Evolutionary conservation across 1,284 basidiomycete genomes (phyloP).

Genomic region (Ceratorhiza oryzae-sativae): DNA sequence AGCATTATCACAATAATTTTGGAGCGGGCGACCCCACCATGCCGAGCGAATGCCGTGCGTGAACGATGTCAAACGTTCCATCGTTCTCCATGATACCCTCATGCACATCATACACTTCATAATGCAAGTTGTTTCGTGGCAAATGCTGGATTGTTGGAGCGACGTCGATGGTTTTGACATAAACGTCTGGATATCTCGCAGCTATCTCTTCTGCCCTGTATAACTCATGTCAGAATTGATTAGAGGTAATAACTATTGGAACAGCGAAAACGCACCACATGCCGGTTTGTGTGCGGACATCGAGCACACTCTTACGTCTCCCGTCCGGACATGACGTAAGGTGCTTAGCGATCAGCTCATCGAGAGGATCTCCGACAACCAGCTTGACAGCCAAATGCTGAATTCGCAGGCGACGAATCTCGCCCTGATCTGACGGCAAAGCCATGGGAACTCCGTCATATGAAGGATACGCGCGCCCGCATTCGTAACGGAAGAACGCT

Average conservation of each 20-base stretch:
- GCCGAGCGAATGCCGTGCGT: conserved; percentile 35
- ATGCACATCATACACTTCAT: conserved; percentile 42
- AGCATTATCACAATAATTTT: neutral
- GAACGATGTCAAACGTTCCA: conserved; percentile 40
- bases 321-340: neutral
- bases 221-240: neutral
- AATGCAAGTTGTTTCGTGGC: conserved; percentile 35
- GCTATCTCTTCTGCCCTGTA: conserved; percentile 41
- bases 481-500: conserved; percentile 41
- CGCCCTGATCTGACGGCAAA: conserved; percentile 38
- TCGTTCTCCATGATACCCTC: conserved; percentile 33
- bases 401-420: conserved; percentile 35
- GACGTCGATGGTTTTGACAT: conserved; percentile 41
- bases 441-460: conserved; percentile 38
- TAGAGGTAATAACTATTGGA: neutral
- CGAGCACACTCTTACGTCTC: conserved; percentile 33
- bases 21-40: neutral
- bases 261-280: conserved; percentile 28
- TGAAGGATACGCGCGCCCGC: conserved; percentile 38
- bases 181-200: conserved; percentile 33
- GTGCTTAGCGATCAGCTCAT: neutral
- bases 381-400: conserved; percentile 40
- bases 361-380: conserved; percentile 23
- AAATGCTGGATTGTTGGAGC: conserved; percentile 38
- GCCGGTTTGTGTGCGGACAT: conserved; percentile 40